phyloP scores from a whole-genome alignment of 768 basidiomycete species.

The Psilocybe sp. region DNA sequence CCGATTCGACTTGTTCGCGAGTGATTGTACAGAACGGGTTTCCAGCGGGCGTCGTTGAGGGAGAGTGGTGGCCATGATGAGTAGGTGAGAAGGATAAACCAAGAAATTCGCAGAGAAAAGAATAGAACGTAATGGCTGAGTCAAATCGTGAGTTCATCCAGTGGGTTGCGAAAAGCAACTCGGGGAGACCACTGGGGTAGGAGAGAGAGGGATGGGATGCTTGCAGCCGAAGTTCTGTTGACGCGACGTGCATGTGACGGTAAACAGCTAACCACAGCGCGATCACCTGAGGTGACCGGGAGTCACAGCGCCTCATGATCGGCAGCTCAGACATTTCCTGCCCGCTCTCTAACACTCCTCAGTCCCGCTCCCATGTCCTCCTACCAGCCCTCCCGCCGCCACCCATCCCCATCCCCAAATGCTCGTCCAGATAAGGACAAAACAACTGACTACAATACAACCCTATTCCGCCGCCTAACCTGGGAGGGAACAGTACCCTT shows the following conservation, averaged over 20 bases:
- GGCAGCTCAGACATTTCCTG: slow-evolving; percentile 2
- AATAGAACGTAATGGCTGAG: neutral
- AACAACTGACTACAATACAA: slow-evolving; percentile 55
- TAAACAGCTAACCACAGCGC: slow-evolving; percentile 12
- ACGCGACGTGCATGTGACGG: slow-evolving; percentile 22
- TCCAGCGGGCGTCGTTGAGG: slow-evolving; percentile 17
- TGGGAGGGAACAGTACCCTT: slow-evolving; percentile 92
- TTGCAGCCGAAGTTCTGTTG: slow-evolving; percentile 7
- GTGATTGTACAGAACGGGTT: slow-evolving; percentile 15
- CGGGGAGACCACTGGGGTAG: slow-evolving; percentile 5
- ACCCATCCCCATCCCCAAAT: slow-evolving; percentile 29
- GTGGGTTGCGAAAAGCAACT: neutral
- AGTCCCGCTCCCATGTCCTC: slow-evolving; percentile 38
- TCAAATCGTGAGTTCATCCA: neutral
- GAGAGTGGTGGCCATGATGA: slow-evolving; percentile 15
- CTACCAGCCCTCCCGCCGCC: slow-evolving; percentile 52
- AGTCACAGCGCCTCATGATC: slow-evolving; percentile 9
- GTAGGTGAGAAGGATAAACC: slow-evolving; percentile 8
- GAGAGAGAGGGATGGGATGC: slow-evolving; percentile 1
- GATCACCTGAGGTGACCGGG: slow-evolving; percentile 23
- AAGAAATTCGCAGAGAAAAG: slow-evolving; percentile 9
- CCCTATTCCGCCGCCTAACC: slow-evolving; percentile 81
- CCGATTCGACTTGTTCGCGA: slow-evolving; percentile 16
- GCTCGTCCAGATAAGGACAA: slow-evolving; percentile 32
- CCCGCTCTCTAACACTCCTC: neutral